Evolutionary conservation across 2,329 filamentous ascomycete species (phyloP).

Genomic region (Periconia sp.): DNA sequence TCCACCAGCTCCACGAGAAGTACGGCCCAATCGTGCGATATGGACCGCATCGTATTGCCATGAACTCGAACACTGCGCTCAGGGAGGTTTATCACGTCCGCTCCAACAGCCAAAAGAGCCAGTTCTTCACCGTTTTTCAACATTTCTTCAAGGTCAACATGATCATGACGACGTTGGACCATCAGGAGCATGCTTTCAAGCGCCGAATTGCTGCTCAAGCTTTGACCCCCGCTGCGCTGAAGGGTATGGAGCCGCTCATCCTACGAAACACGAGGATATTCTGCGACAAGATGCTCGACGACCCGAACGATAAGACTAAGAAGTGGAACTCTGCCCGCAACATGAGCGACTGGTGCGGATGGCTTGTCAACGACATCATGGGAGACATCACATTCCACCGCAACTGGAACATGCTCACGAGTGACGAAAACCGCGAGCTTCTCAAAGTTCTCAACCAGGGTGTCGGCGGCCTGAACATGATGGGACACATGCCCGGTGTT

Average conservation of each 20-base stretch:
- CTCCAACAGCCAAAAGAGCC: not conserved
- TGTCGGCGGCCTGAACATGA: not conserved
- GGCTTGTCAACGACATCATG: constrained; percentile 48
- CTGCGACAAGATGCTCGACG: not conserved
- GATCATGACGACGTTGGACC: constrained; percentile 39
- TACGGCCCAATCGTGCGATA: constrained; percentile 71
- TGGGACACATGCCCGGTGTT: not conserved
- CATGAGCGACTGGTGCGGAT: constrained; percentile 40
- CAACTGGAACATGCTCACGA: not conserved
- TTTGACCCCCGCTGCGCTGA: not conserved
- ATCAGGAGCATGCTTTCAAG: constrained; percentile 30
- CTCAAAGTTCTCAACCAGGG: not conserved
- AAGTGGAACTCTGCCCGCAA: constrained; percentile 24
- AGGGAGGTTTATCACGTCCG: constrained; percentile 1
- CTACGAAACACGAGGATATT: not conserved
- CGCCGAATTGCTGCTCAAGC: constrained; percentile 26
- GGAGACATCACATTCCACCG: constrained; percentile 35
- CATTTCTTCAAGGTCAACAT: constrained; percentile 20
- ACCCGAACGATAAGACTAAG: constrained; percentile 17
- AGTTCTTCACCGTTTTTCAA: not conserved
- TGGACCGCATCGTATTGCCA: constrained; percentile 71
- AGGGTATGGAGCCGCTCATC: not conserved
- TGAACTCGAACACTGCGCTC: constrained; percentile 63
- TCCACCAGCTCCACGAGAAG: constrained; percentile 67
- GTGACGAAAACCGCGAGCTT: not conserved